phyloP scores from a whole-genome alignment of 129 eudicot genomes.

The Flaveria brownii region DNA sequence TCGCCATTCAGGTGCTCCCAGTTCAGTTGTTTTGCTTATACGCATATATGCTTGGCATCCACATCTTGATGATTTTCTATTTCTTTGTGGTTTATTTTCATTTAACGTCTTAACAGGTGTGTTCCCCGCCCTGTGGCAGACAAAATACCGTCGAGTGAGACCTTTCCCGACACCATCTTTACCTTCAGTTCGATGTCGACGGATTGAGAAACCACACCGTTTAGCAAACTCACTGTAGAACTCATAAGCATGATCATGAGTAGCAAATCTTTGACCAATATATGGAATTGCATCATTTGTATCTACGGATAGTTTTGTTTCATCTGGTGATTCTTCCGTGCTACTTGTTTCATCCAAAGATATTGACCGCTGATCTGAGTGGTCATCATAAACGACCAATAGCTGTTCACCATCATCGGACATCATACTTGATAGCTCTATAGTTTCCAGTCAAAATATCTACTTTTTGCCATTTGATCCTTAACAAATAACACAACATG shows the following conservation, averaged over 20 bases:
- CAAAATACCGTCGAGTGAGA: slow-evolving; percentile 94
- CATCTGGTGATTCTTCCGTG: slow-evolving; percentile 91
- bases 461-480: slow-evolving; percentile 30
- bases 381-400: slow-evolving; percentile 76
- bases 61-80: slow-evolving; percentile 89
- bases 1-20: slow-evolving; percentile 89
- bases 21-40: slow-evolving; percentile 81
- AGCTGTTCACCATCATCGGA: slow-evolving; percentile 73
- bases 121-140: slow-evolving; percentile 97
- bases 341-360: slow-evolving; percentile 91
- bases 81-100: slow-evolving; percentile 89
- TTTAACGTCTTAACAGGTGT: slow-evolving; percentile 70
- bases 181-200: slow-evolving; percentile 98
- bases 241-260: slow-evolving; percentile 95
- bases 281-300: slow-evolving; percentile 65
- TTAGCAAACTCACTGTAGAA: slow-evolving; percentile 90
- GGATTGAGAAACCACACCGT: slow-evolving; percentile 85
- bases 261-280: slow-evolving; percentile 81
- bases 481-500: slow-evolving; percentile 24
- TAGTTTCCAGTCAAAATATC: slow-evolving; percentile 21
- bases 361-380: slow-evolving; percentile 86
- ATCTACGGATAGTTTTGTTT: slow-evolving; percentile 66
- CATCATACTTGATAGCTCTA: slow-evolving; percentile 45
- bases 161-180: slow-evolving; percentile 99
- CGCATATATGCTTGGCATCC: slow-evolving; percentile 98